Evolutionary conservation across 257 asterid species (phyloP), one percentile per base, ranked within the genome.

Genomic region (Asclepias syriaca): DNA sequence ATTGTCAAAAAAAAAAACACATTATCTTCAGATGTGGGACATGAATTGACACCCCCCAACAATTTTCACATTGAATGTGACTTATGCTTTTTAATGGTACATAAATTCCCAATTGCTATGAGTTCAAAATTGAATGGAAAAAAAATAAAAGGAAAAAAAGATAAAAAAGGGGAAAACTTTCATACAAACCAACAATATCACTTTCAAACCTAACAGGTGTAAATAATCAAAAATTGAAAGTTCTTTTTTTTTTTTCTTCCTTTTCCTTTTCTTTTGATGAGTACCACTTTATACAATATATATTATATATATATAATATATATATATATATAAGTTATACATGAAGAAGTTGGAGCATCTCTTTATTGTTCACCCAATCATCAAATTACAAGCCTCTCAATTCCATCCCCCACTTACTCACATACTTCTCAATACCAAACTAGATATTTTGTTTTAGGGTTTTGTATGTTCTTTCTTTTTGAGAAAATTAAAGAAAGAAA

Each of bases 321-420:
- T 43, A 43, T 43, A 43, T 43, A 43, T 43, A 43, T 21, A 61
- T 34, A 29, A 29, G 66, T 60, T 37, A 15, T 32, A n/a, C 66
- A 60, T 29, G 67, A 32, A 61, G 46, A 18, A 32, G 67, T 61
- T 32, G 67, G 43, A 32, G 67, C 46, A 61, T 61, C 67, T 32
- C 67, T 34, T 61, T 60, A 19, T 61, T 15, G 37, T 66, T 59
- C 69, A 58, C 46, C 74, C 65, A 65, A 68, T 58, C 65, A 68
- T 24, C 45, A 29, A 68, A 68, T 53, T 46, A 24, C 57, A 67
- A 45, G 43, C 5, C 54, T 21, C 16, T 4, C 43, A 24, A 48
- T 48, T 19, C 39, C 58, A 2, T 49, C 55, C 16, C 6, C 14
- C 16, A 60, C 43, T 29, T 22, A 15, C 21, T 34, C 4, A 15